phyloP scores from a whole-genome alignment of 2,329 filamentous ascomycete species.

The Colletotrichum sp. region DNA sequence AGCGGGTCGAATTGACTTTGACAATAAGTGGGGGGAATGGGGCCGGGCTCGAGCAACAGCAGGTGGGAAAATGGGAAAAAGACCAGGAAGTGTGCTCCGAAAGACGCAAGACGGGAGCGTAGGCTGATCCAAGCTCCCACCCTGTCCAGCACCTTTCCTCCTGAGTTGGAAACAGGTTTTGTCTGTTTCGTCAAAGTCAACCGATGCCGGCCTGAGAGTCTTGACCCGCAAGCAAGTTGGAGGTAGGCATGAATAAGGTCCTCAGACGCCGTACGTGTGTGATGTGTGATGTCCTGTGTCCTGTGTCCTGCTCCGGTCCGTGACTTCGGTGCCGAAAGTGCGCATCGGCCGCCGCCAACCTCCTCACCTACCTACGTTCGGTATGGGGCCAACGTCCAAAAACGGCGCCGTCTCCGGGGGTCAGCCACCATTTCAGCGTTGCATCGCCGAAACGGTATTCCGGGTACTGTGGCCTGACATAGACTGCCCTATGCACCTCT shows the following conservation, averaged over 20 bases:
- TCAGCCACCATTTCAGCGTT: not conserved
- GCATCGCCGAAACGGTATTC: constrained; percentile 4
- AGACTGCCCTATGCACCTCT: not conserved
- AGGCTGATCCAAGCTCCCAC: not conserved
- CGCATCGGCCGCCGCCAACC: not conserved
- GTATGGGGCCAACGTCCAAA: not conserved
- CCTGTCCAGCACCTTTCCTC: not conserved
- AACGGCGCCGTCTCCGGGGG: constrained; percentile 6
- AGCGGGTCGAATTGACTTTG: constrained; percentile 6
- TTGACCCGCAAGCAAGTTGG: not conserved
- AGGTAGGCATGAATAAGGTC: not conserved
- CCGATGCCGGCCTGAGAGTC: not conserved
- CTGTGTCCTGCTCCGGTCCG: not conserved
- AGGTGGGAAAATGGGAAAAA: not conserved
- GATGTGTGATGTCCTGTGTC: not conserved
- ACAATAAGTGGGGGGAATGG: not conserved
- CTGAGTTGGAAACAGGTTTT: not conserved
- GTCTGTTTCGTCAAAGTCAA: not conserved
- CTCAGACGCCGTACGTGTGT: not conserved
- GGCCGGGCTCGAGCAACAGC: not conserved
- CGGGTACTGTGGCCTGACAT: not conserved
- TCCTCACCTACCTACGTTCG: not conserved
- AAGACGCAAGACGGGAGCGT: not conserved
- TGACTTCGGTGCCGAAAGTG: constrained; percentile 8
- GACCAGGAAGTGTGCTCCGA: not conserved